Evolutionary conservation across 2,329 filamentous ascomycete species (phyloP).

Genomic region (Cadophora gregata): DNA sequence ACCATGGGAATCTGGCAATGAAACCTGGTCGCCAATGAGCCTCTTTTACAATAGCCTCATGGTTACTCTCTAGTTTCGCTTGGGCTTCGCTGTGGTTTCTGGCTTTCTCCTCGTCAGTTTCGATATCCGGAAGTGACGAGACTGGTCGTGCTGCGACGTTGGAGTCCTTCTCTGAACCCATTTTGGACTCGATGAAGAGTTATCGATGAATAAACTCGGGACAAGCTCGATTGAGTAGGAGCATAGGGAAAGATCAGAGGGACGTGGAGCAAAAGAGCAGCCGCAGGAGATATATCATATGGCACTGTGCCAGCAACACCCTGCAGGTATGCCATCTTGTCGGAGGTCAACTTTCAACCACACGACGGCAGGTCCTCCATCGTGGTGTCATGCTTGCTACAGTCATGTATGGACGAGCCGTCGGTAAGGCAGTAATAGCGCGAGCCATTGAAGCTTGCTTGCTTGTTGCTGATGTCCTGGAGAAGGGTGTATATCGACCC

Average conservation of each 20-base stretch:
- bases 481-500: background rate
- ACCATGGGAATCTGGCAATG: conserved; percentile 12
- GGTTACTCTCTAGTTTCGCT: conserved; percentile 3
- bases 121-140: background rate
- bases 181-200: background rate
- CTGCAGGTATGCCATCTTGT: background rate
- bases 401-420: background rate
- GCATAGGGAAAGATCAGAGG: background rate
- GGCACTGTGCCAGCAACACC: background rate
- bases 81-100: background rate
- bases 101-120: background rate
- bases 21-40: conserved; percentile 7
- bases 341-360: background rate
- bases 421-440: background rate
- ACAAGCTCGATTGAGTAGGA: background rate
- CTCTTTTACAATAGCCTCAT: background rate
- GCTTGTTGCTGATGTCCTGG: background rate
- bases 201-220: background rate
- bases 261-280: background rate
- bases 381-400: background rate
- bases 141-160: conserved; percentile 5
- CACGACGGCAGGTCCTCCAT: background rate
- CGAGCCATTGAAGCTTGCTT: background rate
- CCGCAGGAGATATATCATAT: conserved; percentile 3
- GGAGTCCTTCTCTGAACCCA: conserved; percentile 8